Base-by-base conservation (phyloP, 371 early-diverging fungal species). In the Actinomortierella wolfii region DNA sequence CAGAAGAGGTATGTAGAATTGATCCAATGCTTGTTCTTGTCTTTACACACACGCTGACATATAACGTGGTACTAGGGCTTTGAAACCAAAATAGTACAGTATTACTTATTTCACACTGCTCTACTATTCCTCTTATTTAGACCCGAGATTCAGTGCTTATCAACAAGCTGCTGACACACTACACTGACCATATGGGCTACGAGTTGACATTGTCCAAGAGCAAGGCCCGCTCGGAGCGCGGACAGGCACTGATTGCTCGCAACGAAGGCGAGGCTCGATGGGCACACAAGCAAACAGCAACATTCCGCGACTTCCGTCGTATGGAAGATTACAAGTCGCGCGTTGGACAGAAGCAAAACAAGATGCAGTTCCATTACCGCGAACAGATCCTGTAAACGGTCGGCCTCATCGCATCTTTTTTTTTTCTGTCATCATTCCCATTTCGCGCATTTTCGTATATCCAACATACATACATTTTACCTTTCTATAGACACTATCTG, bases 361-460 rank as follows among this genome's bases (percentile, higher is more conserved):
- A 84, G 67, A 74, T 95, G 57, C 94, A 95, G 79, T 87, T 86
- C 64, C 86, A 94, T 76, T 95, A 89, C 84, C 80, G 96, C 67
- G 80, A 79, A 44, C 94, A 94, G 80, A 89, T 91, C 58, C 64
- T 89, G 65, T 89, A 87, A 62, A 64, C 39, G 49, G 3, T 26
- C 24, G 14, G 20, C 28, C 11, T 56, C 25, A 14, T n/a, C 51
- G 29, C 1, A 34, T 28, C 23, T 14, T 56, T 11, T 34, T 34
- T 4, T 4, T n/a, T n/a, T n/a, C n/a, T n/a, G n/a, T n/a, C n/a
- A n/a, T n/a, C n/a, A n/a, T n/a, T n/a, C n/a, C n/a, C n/a, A n/a
- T n/a, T n/a, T n/a, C n/a, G n/a, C n/a, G n/a, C n/a, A n/a, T n/a
- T 11, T 34, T 34, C 34, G 34, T 34, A 34, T 34, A 34, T 34